These are phyloP conservation scores for Hypoxylon rubiginosum DNA, from an alignment of 2,329 filamentous ascomycete species.

Conservation along the genomic window DNA sequence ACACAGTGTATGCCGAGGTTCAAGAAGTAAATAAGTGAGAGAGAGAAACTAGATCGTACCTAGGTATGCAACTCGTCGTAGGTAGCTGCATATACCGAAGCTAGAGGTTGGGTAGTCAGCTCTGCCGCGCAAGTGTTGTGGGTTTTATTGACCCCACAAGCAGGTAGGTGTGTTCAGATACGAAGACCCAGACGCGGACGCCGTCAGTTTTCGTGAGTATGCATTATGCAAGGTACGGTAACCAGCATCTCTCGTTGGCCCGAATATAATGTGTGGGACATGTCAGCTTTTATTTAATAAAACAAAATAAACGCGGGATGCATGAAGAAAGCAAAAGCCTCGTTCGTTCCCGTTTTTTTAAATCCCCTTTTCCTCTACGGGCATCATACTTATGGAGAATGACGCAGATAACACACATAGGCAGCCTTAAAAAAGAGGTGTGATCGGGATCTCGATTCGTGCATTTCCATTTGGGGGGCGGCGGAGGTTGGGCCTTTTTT, in stretches of 20 bases:
- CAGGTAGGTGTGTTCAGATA: conserved; percentile 18
- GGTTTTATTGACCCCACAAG: conserved; percentile 11
- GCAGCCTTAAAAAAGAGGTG: neutral
- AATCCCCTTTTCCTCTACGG: neutral
- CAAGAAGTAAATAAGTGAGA: neutral
- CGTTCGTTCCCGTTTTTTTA: neutral
- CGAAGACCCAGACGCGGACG: conserved; percentile 4
- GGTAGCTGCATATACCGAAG: neutral
- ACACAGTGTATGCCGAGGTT: conserved; percentile 19
- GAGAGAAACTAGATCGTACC: neutral
- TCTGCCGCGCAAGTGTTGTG: conserved; percentile 31
- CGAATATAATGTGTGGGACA: neutral
- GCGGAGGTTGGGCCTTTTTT: conserved; percentile 8
- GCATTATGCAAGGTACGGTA: neutral
- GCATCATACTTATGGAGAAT: conserved; percentile 13
- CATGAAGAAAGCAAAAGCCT: neutral
- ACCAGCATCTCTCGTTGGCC: neutral
- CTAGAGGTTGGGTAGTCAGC: conserved; percentile 16
- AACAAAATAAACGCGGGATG: neutral
- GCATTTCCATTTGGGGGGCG: conserved; percentile 11
- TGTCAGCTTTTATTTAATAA: neutral
- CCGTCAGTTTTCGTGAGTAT: neutral
- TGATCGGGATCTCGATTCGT: conserved; percentile 33
- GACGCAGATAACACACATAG: conserved; percentile 15
- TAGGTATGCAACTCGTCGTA: too few relatives aligned